Base-by-base conservation (phyloP, 768 basidiomycete species). In the Auricularia sp. region DNA sequence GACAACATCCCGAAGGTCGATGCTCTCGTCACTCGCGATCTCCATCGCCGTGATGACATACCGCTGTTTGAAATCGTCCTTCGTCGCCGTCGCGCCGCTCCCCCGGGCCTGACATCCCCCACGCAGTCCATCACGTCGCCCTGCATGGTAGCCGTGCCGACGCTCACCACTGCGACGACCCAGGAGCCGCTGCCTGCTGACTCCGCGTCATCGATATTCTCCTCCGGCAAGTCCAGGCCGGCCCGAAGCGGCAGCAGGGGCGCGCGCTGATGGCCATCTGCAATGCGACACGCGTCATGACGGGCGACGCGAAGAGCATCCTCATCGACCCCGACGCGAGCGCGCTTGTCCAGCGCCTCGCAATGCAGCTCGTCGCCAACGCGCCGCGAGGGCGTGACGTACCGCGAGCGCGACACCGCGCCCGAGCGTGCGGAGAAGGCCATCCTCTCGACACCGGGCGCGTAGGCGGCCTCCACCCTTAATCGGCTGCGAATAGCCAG, bases 271-370 rank as follows among this genome's bases (percentile, higher is more conserved):
- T 84, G 5, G 91, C 91, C 1, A 91, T 93, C 63, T 82, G 83
- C 18, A 86, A 92, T 62, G 90, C 91, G 1, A 93, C 88, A 1
- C 84, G 91, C 3, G 87, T 93, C n/a, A 92, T 93, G 90, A 88
- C 88, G 0, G 80, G 84, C 2, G 90, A 90, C 68, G 82, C 91
- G 0, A 77, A 81, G 12, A 90, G 89, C 67, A 83, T 93, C 64
- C 81, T 93, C 10, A 80, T 82, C 0, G 87, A 92, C 72, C 77
- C 73, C 3, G 89, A 88, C 10, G 85, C 86, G 0, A 78, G 82
- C 7, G 76, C 80, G 0, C 75, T 88, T n/a, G 78, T 93, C 43
- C 80, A 82, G 1, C 73, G 74, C 34, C 78, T 91, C 2, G 91
- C 91, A 0, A 77, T 88, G 64, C 81, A 84, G 47, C 81, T 93